Conservation (phyloP, 768 basidiomycete species). For the Mrakia blollopis region DNA sequence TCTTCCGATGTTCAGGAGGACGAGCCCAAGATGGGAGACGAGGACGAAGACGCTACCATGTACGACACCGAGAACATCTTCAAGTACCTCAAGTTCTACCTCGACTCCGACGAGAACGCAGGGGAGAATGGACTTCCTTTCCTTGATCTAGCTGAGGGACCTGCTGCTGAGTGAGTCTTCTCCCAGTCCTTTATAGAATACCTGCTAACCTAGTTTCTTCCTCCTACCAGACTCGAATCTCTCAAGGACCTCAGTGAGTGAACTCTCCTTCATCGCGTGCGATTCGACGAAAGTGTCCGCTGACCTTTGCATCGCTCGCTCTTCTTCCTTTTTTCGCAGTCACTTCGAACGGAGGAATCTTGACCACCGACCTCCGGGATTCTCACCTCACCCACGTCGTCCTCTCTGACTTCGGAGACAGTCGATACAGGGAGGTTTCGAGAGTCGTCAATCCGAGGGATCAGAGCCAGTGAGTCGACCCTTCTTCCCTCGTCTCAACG, state of each 20-base stretch:
- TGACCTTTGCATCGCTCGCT: too few relatives aligned
- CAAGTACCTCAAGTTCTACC: neutral
- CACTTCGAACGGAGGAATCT: slow-evolving; percentile 63
- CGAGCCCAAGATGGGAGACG: neutral
- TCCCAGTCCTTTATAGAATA: neutral
- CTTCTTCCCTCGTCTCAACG: neutral
- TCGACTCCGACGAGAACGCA: neutral
- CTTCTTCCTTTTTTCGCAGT: slow-evolving; percentile 43
- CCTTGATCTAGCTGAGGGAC: neutral
- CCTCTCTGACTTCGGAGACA: slow-evolving; percentile 2
- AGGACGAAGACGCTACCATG: slow-evolving; percentile 19
- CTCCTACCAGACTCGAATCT: neutral
- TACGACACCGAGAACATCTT: slow-evolving; percentile 7
- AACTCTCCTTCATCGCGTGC: neutral
- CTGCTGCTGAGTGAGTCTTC: neutral
- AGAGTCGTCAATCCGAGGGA: neutral
- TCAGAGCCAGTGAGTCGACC: neutral
- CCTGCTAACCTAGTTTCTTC: neutral
- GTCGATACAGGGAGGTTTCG: neutral
- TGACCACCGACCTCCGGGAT: slow-evolving; percentile 61
- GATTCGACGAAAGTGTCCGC: neutral
- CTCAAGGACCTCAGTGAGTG: slow-evolving; percentile 1
- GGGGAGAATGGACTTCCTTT: neutral
- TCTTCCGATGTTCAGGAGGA: neutral
- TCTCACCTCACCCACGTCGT: slow-evolving; percentile 81